Base-by-base conservation (phyloP, 371 early-diverging fungal genomes). In the Actinomortierella ambigua region DNA sequence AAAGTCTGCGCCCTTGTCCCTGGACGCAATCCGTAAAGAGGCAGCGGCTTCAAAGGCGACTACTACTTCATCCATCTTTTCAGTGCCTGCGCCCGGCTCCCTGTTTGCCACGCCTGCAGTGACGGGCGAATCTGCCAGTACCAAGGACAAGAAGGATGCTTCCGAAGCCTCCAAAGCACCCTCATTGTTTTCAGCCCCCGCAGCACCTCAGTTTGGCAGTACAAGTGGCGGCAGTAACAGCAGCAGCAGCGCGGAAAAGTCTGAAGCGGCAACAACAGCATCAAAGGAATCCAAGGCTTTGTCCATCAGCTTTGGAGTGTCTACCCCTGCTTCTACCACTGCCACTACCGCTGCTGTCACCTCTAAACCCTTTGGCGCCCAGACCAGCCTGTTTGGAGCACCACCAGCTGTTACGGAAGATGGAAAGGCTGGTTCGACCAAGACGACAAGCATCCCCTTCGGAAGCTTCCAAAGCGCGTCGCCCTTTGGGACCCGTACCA, bases 271-370 rank as follows among this genome's bases (percentile, higher is more conserved):
- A 43, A 28, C 20, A n/a, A 13, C 54, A 9, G 2, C 41, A 24
- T 18, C 50, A 17, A 24, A 24, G 20, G 47, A 44, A 22, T 18
- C 23, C 47, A 13, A 9, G 15, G 2, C 54, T 40, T 3, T 40
- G 22, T 29, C 24, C n/a, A 40, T 34, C 27, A 44, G 23, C 28
- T 59, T 52, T 59, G 52, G 53, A 41, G 22, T 43, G 27, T 29
- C 53, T 2, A 27, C 43, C 11, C 13, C 26, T 20, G 14, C 29
- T n/a, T n/a, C n/a, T n/a, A n/a, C n/a, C n/a, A n/a, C n/a, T n/a
- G n/a, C n/a, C n/a, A n/a, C n/a, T n/a, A n/a, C n/a, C n/a, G n/a
- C n/a, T n/a, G n/a, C n/a, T n/a, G n/a, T n/a, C n/a, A n/a, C n/a
- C n/a, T n/a, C n/a, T n/a, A n/a, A n/a, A n/a, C n/a, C n/a, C n/a